Base-by-base conservation (phyloP, 768 basidiomycete species). In the Sistotremastrum suecicum region DNA sequence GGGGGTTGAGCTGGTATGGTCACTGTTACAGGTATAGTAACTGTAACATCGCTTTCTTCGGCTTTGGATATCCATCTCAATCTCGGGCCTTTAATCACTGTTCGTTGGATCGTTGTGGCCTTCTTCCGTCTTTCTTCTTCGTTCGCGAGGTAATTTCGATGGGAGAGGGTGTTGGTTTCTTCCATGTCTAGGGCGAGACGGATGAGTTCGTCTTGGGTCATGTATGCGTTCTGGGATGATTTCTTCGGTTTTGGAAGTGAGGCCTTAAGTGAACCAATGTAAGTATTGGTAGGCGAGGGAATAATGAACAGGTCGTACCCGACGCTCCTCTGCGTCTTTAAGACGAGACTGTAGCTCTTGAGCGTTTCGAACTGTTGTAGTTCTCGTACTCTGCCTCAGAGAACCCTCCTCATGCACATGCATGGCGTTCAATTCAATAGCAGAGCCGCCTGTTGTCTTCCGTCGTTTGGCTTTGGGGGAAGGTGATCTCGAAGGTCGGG, bases 201-300 rank as follows among this genome's bases (percentile, higher is more conserved):
- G 47, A 92, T 82, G 5, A 91, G 72, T 54, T 91, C 84, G n/a
- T 75, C 82, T 55, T 92, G 89, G 0, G 86, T 86, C 39, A 69
- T 61, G 61, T 33, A 30, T 55, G 36, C 54, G 56, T 60, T 50
- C 44, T 46, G 52, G 64, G 7, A 78, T 60, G 2, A 76, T 63
- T 50, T 81, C 71, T 1, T 78, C 78, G 0, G 78, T 81, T 53
- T 76, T 75, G 4, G 71, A 75, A 55, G 81, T 66, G 12, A 79
- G 64, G 1, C 76, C 75, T 5, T 81, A 53, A 0, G 77, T 75
- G 11, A 78, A 73, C 5, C 72, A 71, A 9, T 74, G 63, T 48
- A 65, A 71, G 1, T 62, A 43, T 47, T 62, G 59, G 54, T 61
- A 39, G 51, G 48, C 47, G 58, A 60, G 35, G 51, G 30, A 50